Evolutionary conservation across 768 basidiomycete genomes (phyloP).

Genomic region (Hypholoma sublateritium): DNA sequence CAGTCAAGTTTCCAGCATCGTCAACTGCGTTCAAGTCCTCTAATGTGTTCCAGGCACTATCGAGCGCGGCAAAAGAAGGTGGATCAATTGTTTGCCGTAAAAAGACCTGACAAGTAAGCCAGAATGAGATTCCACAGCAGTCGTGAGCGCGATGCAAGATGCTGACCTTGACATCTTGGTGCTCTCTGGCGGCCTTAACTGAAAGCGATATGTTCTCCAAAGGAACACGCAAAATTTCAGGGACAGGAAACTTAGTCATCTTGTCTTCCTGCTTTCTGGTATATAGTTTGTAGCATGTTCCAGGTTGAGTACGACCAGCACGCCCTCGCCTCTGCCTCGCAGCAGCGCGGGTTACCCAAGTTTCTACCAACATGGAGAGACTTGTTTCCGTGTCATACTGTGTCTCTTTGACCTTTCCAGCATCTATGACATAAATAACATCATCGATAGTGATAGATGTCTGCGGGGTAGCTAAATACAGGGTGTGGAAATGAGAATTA

Average conservation of each 20-base stretch:
- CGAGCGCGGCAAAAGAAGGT: slow-evolving; percentile 72
- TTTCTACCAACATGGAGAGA: slow-evolving; percentile 76
- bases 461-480: slow-evolving; percentile 31
- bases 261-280: slow-evolving; percentile 68
- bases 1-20: slow-evolving; percentile 62
- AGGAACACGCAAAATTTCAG: slow-evolving; percentile 87
- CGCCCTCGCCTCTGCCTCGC: slow-evolving; percentile 85
- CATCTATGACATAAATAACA: slow-evolving; percentile 81
- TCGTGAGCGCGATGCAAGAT: slow-evolving; percentile 6
- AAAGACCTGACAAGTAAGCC: slow-evolving; percentile 43
- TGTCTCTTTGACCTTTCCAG: slow-evolving; percentile 84
- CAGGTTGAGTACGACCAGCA: slow-evolving; percentile 84
- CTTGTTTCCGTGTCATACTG: slow-evolving; percentile 69
- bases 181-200: slow-evolving; percentile 76
- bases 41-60: slow-evolving; percentile 72
- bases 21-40: slow-evolving; percentile 79
- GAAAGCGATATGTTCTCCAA: slow-evolving; percentile 80
- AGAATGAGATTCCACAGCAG: not conserved
- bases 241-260: slow-evolving; percentile 73
- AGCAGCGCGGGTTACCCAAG: slow-evolving; percentile 76
- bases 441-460: slow-evolving; percentile 93
- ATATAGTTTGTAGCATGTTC: slow-evolving; percentile 87
- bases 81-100: slow-evolving; percentile 80
- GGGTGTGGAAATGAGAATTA: not conserved
- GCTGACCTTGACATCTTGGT: slow-evolving; percentile 73